Percentiles rank a stretch among this genome's conserved stretches.
These are phyloP conservation scores for Ogataea trehaloabstinens DNA, from an alignment of 805 yeast species.

Conservation along the genomic window DNA sequence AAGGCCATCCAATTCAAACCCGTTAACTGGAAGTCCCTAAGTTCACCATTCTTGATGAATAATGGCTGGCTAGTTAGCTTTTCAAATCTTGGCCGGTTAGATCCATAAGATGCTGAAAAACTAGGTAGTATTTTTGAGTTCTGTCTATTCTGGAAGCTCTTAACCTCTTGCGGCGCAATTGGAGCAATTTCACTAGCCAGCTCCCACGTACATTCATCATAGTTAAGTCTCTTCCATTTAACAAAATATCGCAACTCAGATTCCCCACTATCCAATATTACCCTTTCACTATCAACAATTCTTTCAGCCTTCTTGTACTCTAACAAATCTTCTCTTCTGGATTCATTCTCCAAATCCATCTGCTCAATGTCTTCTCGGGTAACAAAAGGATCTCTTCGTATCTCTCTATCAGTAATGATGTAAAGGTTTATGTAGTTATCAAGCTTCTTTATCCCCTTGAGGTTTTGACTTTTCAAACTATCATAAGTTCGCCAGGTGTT, in stretches of 20 bases:
- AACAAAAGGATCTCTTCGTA: constrained; percentile 75
- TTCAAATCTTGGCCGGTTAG: constrained; percentile 81
- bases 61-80: constrained; percentile 84
- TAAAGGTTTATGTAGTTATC: constrained; percentile 86
- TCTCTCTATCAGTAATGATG: constrained; percentile 69
- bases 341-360: constrained; percentile 86
- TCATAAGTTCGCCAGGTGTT: constrained; percentile 87
- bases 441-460: constrained; percentile 78
- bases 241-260: constrained; percentile 77
- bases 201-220: constrained; percentile 98
- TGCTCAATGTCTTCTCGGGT: constrained; percentile 91
- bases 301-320: constrained; percentile 88
- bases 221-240: constrained; percentile 91
- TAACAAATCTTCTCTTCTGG: constrained; percentile 76
- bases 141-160: constrained; percentile 74
- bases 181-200: constrained; percentile 82
- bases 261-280: constrained; percentile 56
- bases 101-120: constrained; percentile 72
- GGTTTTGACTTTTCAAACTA: constrained; percentile 39
- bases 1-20: constrained; percentile 99
- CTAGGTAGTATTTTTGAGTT: constrained; percentile 84
- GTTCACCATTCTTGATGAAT: constrained; percentile 84
- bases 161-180: constrained; percentile 79
- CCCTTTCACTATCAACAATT: constrained; percentile 81
- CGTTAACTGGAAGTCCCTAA: constrained; percentile 95